Percentiles rank a stretch among this genome's conserved stretches.
Evolutionary conservation across 495 filamentous ascomycete species (phyloP).

Genomic region (Lasiosphaeris hirsuta): DNA sequence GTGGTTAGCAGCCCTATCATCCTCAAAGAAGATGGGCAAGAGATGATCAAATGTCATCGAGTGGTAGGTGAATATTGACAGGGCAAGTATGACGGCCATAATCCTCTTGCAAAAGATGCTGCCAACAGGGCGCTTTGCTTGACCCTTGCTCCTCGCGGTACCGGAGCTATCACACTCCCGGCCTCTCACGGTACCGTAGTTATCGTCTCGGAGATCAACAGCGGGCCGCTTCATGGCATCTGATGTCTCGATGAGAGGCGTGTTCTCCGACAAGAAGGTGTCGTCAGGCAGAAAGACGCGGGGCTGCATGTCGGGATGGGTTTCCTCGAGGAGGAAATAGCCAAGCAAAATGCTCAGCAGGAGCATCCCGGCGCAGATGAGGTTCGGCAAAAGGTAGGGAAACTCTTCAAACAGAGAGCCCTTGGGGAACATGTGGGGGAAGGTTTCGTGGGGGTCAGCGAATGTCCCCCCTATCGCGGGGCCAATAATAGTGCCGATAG

Average conservation of each 20-base stretch:
- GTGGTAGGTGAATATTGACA: slow-evolving; percentile 84
- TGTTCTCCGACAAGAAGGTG: slow-evolving; percentile 57
- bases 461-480: slow-evolving; percentile 78
- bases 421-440: slow-evolving; percentile 60
- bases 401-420: slow-evolving; percentile 67
- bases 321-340: slow-evolving; percentile 73
- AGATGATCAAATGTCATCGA: slow-evolving; percentile 86
- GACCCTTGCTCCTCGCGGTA: slow-evolving; percentile 21
- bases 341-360: slow-evolving; percentile 68
- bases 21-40: slow-evolving; percentile 80
- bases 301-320: slow-evolving; percentile 74
- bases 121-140: slow-evolving; percentile 25
- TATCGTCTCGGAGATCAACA: slow-evolving; percentile 68
- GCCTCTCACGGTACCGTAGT: slow-evolving; percentile 72
- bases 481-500: slow-evolving; percentile 78
- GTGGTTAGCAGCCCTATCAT: slow-evolving; percentile 44
- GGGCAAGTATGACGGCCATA: slow-evolving; percentile 63
- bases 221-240: slow-evolving; percentile 65
- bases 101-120: slow-evolving; percentile 64
- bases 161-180: slow-evolving; percentile 45
- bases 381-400: slow-evolving; percentile 79
- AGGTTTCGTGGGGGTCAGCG: slow-evolving; percentile 66
- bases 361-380: slow-evolving; percentile 70
- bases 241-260: slow-evolving; percentile 67
- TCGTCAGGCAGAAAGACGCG: slow-evolving; percentile 51